Evolutionary conservation across 2,329 filamentous ascomycete genomes (phyloP), one percentile per base, ranked within the genome.

Genomic region (Claviceps fusiformis): DNA sequence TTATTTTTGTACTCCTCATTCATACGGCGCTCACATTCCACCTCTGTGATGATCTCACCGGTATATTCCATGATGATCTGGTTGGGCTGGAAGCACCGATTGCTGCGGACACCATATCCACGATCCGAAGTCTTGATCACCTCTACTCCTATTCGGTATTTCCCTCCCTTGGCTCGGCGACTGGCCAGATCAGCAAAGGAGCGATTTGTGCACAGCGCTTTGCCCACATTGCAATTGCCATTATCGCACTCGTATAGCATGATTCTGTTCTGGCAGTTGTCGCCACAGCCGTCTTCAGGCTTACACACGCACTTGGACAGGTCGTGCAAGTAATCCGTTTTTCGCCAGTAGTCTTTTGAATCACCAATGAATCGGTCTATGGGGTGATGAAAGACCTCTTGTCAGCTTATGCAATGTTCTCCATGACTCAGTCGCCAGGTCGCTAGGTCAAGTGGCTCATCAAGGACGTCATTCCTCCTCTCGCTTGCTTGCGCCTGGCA

Each of bases 61-160:
- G 91, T 92, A 66, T 98, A 98, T 66, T 98, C 93, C 73, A 97
- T 92, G 65, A 98, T 97, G 67, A 98, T 95, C 72, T 97, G 90
- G 64, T 92, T 84, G 1, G 91, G 82, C 56, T 85, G 77, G 68
- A 97, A 98, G 58, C 83, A 86, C 50, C 93, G 83, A 70, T 92
- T 95, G 66, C 87, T 89, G 58, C 93, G 86, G 52, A 98, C 89
- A 53, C 93, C 93, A 67, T 92, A 91, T 33, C 93, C 93, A 56
- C 91, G 84, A 70, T 95, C 87, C 24, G 75, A 72, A 1, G 93
- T 97, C 73, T 95, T 91, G 70, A 95, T 83, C 45, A 97, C 91
- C 68, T 98, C 93, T 9, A 98, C 91, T 50, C 93, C 93, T 57
- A 95, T 85, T 62, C 93, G 86, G 66, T 89, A 98, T 61, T 89